Evolutionary conservation across 1,284 basidiomycete genomes (phyloP).

Genomic region (Cryptococcus amylolentus): DNA sequence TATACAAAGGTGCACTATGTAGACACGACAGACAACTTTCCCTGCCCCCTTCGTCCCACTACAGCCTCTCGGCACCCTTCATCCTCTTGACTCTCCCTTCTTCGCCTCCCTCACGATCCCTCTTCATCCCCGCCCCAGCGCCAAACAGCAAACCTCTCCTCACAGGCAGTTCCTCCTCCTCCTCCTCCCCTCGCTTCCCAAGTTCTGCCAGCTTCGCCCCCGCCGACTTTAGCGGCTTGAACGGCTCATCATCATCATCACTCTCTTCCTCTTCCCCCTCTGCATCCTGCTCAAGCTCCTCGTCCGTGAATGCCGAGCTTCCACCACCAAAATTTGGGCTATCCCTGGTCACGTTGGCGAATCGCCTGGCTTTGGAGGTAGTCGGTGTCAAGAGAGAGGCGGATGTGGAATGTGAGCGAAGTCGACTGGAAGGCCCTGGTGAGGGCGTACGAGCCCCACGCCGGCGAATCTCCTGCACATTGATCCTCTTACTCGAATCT

Average conservation of each 20-base stretch:
- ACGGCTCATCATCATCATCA: constrained; percentile 7
- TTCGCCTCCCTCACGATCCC: not conserved
- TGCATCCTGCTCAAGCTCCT: constrained; percentile 13
- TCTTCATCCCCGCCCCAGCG: constrained; percentile 8
- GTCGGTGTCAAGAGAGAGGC: constrained; percentile 13
- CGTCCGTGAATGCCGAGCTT: constrained; percentile 12
- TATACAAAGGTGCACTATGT: too few relatives aligned
- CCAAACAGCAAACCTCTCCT: constrained; percentile 28
- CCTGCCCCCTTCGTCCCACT: too few relatives aligned
- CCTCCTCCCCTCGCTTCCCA: constrained; percentile 4
- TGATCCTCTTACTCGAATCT: constrained; percentile 2
- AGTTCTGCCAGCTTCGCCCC: too few relatives aligned
- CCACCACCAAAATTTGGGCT: constrained; percentile 1
- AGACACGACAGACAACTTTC: too few relatives aligned
- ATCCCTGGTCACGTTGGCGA: not conserved
- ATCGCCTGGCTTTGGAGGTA: constrained; percentile 1
- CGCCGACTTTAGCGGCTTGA: too few relatives aligned
- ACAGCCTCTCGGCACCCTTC: constrained; percentile 9
- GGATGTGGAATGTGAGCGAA: constrained; percentile 1
- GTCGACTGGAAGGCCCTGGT: not conserved
- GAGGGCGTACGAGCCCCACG: not conserved
- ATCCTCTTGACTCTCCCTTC: constrained; percentile 7
- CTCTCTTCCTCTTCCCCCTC: constrained; percentile 5
- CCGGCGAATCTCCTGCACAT: not conserved
- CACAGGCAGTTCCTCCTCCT: constrained; percentile 24